Base-by-base conservation (phyloP, 306 rosid genomes). In the Morella rubra region DNA sequence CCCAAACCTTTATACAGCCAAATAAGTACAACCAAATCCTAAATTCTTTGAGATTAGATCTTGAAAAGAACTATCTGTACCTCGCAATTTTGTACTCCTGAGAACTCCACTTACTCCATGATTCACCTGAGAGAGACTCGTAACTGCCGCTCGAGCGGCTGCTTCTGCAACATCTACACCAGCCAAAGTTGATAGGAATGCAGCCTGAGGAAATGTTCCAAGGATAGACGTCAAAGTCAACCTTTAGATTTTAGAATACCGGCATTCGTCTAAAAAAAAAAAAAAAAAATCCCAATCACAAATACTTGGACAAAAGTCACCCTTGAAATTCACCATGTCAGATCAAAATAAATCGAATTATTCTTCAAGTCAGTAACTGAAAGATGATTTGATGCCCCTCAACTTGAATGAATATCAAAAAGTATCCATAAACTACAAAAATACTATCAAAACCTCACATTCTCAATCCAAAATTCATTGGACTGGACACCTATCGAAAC, bases 171-270 rank as follows among this genome's bases (percentile, higher is more conserved):
- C 87, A 61, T 83, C 85, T 8, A 83, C 81, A 51, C 99, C 97
- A 0, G 83, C 97, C 88, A 95, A 85, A 74, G 99, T 92, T 61
- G 97, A 90, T 68, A 95, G 84, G 79, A 95, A 95, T 74, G 92
- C 97, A 65, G 97, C 95, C 97, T 92, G 85, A 61, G 53, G 37
- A 81, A 56, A 55, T 44, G 68, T 85, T 80, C 71, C 79, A 68
- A 73, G 61, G 40, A 71, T 7, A 78, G 50, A 74, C 2, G 11
- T 55, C 9, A 66, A 47, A 14, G 47, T 56, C 24, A 41, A 47
- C 58, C 44, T 45, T 71, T 10, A n/a, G 2, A 72, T 27, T 27
- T 27, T 27, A 62, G 54, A 47, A 47, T 32, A 72, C 1, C 74
- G 58, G 5, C n/a, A 62, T 58, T 40, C 51, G 19, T 50, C 65